Evolutionary conservation across 495 filamentous ascomycete genomes (phyloP), one percentile per base, ranked within the genome.

Genomic region (Darksidea phi): DNA sequence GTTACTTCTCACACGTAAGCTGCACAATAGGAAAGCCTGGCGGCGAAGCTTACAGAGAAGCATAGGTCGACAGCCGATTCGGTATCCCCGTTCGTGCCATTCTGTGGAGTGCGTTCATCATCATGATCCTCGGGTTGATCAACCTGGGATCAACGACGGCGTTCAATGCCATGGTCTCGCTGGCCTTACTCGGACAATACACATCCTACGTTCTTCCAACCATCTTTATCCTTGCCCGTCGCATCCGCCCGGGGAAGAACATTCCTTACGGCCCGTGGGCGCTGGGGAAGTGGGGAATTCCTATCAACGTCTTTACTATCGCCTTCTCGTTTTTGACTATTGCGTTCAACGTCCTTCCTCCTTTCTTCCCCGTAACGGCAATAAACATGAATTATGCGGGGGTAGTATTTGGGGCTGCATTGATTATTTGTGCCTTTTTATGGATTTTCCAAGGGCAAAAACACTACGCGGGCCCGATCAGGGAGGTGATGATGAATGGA

Each of bases 1-100:
- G 61, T 0, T 79, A 76, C 61, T 75, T 84, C 45, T 67, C 73
- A 37, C 71, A 76, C 66, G 79, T 82, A 73, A 56, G 75, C 54
- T 46, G 57, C 34, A 23, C 24, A n/a, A 32, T n/a, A 6, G 5
- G 25, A 12, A 52, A 34, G 13, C 28, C 28, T 32, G 10, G 28
- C 3, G 10, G 21, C 5, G 24, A 10, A 12, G 23, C 25, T 12
- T 32, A 12, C 20, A 21, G 7, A 2, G 17, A 25, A 32, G 10
- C 5, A 6, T 18, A 54, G 51, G 32, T 54, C 18, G n/a, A 66
- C 23, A 50, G 12, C 13, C 59, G 54, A 28, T 69, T 60, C 49
- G 28, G 57, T 26, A 58, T 73, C 21, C 73, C 73, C 7, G 64
- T 74, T 50, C 71, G 75, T 50, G 58, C 73, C 6, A 59, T 76